These are phyloP conservation scores for Alternaria metachromatica DNA, from an alignment of 2,329 filamentous ascomycete species.

Conservation along the genomic window DNA sequence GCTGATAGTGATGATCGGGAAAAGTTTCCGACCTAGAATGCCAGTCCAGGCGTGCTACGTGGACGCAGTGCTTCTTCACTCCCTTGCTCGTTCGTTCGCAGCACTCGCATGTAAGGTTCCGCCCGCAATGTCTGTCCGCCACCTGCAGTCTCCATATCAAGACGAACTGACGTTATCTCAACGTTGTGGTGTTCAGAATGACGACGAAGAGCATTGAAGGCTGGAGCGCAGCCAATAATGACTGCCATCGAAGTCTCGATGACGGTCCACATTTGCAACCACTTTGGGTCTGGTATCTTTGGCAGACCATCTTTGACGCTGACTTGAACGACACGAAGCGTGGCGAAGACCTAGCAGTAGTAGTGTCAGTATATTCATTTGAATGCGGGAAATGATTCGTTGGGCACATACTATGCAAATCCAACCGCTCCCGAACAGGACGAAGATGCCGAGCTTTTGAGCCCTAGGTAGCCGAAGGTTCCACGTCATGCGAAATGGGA, in stretches of 20 bases:
- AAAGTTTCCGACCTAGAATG: background rate
- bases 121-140: accelerated
- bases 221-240: background rate
- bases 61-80: background rate
- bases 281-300: background rate
- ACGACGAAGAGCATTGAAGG: background rate
- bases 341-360: background rate
- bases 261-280: background rate
- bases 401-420: background rate
- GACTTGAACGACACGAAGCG: background rate
- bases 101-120: too few relatives aligned
- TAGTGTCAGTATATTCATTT: background rate
- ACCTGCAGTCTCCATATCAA: background rate
- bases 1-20: too few relatives aligned
- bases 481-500: constrained; percentile 47
- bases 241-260: background rate
- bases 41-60: background rate
- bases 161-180: background rate
- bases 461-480: constrained; percentile 42
- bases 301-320: background rate
- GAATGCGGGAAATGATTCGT: background rate
- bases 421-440: constrained; percentile 23
- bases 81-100: background rate
- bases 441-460: constrained; percentile 43
- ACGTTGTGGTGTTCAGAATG: background rate